Base-by-base conservation (phyloP, 2,329 filamentous ascomycete genomes). In the Drechslera avenae region DNA sequence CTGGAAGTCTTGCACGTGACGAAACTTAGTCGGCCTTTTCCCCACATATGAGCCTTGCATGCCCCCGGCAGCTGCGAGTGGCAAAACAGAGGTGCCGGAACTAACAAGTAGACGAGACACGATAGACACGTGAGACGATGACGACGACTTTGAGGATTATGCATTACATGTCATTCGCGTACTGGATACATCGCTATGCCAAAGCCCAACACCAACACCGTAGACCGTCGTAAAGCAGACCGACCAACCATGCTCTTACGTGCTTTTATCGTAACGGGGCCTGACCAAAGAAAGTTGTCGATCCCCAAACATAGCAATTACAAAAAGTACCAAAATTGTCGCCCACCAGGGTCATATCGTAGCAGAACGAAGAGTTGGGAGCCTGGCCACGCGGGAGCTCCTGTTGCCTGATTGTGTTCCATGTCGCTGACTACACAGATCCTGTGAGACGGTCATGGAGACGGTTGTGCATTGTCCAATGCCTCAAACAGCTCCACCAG, bases 201-300 rank as follows among this genome's bases (percentile, higher is more conserved):
- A 46, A 50, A 49, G 46, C 41, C 50, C 40, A 50, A 46, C 30
- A 43, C 47, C 45, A 55, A 59, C 54, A 55, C 54, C 54, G 30
- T 28, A 40, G 32, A 12, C 41, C 39, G 45, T 52, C 50, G 43
- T 54, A 37, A 55, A 35, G 40, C 46, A 17, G 37, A 39, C 49
- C 44, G 49, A 52, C 46, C 55, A 46, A 55, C 55, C 55, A 50
- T 56, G 48, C 50, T 50, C 48, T 50, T 59, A 52, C 54, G 58
- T 58, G 57, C 51, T 59, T 59, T 59, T 48, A 59, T 61, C 58
- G 52, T 61, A 49, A 61, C 51, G 46, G 52, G 58, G 54, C 46
- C 28, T 30, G 46, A 44, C 40, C 28, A 56, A 41, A 51, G 5
- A n/a, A n/a, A n/a, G n/a, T n/a, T 37, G 33, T 34, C 42, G 10